These are phyloP conservation scores for Apiospora koreana DNA, from an alignment of 2,329 filamentous ascomycete genomes.

Conservation along the genomic window DNA sequence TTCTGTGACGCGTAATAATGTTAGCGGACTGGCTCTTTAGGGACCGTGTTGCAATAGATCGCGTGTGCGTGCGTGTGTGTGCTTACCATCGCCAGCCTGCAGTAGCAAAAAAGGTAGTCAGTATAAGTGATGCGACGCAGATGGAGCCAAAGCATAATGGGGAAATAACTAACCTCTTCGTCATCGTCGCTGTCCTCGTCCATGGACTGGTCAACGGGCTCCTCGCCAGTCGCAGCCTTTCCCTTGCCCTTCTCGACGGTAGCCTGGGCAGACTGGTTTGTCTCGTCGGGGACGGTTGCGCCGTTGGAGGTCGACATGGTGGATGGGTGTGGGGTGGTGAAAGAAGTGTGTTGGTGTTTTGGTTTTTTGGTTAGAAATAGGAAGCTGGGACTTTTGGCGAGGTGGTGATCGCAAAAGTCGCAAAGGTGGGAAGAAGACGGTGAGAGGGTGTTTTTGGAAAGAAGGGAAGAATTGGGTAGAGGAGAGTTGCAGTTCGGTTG, in stretches of 20 bases:
- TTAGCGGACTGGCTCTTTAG: conserved; percentile 27
- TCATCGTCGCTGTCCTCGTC: conserved; percentile 77
- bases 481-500: background rate
- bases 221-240: conserved; percentile 65
- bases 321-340: conserved; percentile 14
- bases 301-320: conserved; percentile 54
- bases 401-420: background rate
- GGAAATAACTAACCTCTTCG: conserved; percentile 50
- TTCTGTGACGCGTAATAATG: conserved; percentile 35
- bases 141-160: conserved; percentile 10
- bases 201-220: conserved; percentile 64
- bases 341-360: conserved; percentile 12
- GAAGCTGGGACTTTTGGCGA: background rate
- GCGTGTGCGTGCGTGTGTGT: background rate
- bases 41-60: background rate
- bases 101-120: background rate
- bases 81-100: conserved; percentile 8
- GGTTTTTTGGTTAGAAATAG: background rate
- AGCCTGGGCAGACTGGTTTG: conserved; percentile 42
- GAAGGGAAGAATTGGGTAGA: conserved; percentile 6
- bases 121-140: conserved; percentile 8
- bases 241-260: conserved; percentile 79
- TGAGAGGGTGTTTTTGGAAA: background rate
- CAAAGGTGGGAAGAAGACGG: conserved; percentile 9
- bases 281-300: conserved; percentile 45